Evolutionary conservation across 352 stramenopile genomes (phyloP).

Genomic region (Pythium rishiriense): DNA sequence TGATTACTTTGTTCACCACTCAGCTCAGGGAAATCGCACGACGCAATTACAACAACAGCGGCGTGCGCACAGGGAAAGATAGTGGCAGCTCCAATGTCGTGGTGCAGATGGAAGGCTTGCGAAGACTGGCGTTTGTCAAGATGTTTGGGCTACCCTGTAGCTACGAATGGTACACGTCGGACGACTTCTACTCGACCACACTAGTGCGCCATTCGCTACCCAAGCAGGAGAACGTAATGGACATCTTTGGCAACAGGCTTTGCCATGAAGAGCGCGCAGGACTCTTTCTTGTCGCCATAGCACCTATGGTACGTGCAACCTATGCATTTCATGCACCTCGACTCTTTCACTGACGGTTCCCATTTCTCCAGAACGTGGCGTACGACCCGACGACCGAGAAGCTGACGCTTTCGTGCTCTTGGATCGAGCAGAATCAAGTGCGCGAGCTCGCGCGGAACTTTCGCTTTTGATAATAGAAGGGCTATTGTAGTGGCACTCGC

Average conservation of each 20-base stretch:
- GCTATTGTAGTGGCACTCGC: too few relatives aligned
- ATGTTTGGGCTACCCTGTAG: slow-evolving; percentile 50
- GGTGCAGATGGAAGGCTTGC: slow-evolving; percentile 54
- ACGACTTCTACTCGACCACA: slow-evolving; percentile 47
- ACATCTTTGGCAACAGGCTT: slow-evolving; percentile 70
- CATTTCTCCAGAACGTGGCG: slow-evolving; percentile 38
- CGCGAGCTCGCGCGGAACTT: slow-evolving; percentile 71
- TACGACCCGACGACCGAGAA: slow-evolving; percentile 69
- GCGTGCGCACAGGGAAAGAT: slow-evolving; percentile 8
- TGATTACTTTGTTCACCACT: slow-evolving; percentile 42
- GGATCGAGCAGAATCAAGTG: slow-evolving; percentile 62
- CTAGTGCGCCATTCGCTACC: slow-evolving; percentile 42
- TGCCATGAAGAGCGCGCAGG: slow-evolving; percentile 73
- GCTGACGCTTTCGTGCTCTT: slow-evolving; percentile 50
- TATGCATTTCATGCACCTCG: too few relatives aligned
- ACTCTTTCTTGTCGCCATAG: slow-evolving; percentile 53
- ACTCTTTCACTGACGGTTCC: too few relatives aligned
- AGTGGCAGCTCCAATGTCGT: slow-evolving; percentile 26
- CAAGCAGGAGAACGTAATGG: slow-evolving; percentile 45
- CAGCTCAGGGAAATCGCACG: slow-evolving; percentile 54
- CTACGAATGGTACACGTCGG: slow-evolving; percentile 55
- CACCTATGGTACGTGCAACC: slow-evolving; percentile 57
- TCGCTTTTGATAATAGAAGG: slow-evolving; percentile 41
- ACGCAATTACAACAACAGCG: slow-evolving; percentile 29
- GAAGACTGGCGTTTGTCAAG: slow-evolving; percentile 67